phyloP scores from a whole-genome alignment of 768 basidiomycete species.

The Tricholoma sp. region DNA sequence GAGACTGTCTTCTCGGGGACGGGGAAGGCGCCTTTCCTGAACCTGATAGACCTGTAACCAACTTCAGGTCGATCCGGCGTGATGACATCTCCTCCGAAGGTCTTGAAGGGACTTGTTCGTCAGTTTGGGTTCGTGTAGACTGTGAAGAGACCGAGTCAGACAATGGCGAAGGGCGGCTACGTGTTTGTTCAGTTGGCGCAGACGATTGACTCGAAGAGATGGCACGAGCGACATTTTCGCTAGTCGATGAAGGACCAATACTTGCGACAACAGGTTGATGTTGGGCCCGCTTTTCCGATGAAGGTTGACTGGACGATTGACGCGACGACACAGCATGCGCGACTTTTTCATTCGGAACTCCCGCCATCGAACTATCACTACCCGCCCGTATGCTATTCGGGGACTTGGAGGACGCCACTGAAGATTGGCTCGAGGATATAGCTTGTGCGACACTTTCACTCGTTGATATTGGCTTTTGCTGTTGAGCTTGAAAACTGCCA shows the following conservation, averaged over 20 bases:
- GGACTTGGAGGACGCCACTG: background rate
- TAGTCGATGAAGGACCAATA: background rate
- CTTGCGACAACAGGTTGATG: background rate
- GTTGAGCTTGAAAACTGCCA: background rate
- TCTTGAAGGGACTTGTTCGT: background rate
- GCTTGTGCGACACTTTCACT: background rate
- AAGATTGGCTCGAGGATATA: background rate
- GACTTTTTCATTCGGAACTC: background rate
- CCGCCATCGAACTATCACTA: background rate
- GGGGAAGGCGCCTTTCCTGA: background rate
- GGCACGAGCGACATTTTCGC: background rate
- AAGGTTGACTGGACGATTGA: background rate
- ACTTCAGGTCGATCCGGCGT: background rate
- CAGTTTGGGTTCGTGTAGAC: background rate
- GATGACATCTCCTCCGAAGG: background rate
- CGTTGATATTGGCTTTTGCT: background rate
- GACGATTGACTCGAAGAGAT: background rate
- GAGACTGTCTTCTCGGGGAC: background rate
- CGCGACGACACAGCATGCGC: background rate
- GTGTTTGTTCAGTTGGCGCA: background rate
- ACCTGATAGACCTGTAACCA: background rate
- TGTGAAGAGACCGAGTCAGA: background rate
- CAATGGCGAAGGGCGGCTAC: background rate
- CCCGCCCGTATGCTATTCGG: background rate
- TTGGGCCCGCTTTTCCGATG: background rate